Percentiles rank a stretch among this genome's conserved stretches.
phyloP scores from a whole-genome alignment of 2,329 filamentous ascomycete genomes.

The Xenosphaeropsis pyriputrescens region DNA sequence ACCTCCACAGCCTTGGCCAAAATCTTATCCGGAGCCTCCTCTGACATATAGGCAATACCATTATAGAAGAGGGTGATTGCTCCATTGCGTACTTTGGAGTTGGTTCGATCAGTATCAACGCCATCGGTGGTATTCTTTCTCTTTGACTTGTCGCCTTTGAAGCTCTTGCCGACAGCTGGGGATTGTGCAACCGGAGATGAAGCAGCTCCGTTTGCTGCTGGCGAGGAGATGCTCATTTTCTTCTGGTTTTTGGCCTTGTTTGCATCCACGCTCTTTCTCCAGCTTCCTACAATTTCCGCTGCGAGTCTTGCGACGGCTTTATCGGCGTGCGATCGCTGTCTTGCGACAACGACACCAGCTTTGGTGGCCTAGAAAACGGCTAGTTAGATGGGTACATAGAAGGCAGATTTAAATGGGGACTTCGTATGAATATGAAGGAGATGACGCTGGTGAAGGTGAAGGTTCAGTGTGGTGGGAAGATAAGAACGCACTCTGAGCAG shows the following conservation, averaged over 20 bases:
- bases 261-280: conserved; percentile 64
- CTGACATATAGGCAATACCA: conserved; percentile 59
- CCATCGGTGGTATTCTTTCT: conserved; percentile 72
- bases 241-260: conserved; percentile 32
- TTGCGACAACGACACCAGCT: conserved; percentile 81
- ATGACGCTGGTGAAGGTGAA: background rate
- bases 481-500: conserved; percentile 54
- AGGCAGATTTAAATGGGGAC: background rate
- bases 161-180: conserved; percentile 25
- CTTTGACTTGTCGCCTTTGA: conserved; percentile 58
- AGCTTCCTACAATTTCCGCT: conserved; percentile 72
- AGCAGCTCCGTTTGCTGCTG: conserved; percentile 7
- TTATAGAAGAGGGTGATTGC: conserved; percentile 92
- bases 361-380: conserved; percentile 49
- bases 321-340: conserved; percentile 61
- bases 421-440: background rate
- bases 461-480: background rate
- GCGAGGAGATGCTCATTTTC: conserved; percentile 18
- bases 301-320: conserved; percentile 69
- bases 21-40: conserved; percentile 56
- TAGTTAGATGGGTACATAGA: background rate
- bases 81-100: conserved; percentile 59
- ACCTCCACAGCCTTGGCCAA: conserved; percentile 67
- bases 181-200: conserved; percentile 21
- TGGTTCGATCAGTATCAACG: conserved; percentile 63